Evolutionary conservation across 177 flowering plant genomes (phyloP).

Genomic region (Vitis hybrid): DNA sequence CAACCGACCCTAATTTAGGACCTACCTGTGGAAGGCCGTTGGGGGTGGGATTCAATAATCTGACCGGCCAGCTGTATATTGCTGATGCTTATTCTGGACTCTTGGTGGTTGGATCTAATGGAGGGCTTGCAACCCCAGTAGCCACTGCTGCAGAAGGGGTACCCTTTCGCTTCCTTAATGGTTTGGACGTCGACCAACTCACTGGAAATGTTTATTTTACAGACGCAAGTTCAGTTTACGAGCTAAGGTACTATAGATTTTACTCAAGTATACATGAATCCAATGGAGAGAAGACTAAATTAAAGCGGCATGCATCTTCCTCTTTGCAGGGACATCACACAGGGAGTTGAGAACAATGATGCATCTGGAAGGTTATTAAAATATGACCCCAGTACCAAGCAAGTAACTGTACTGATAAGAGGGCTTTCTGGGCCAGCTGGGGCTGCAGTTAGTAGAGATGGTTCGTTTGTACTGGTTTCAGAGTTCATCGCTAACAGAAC

Average conservation of each 20-base stretch:
- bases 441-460: slow-evolving; percentile 13
- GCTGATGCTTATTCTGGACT: slow-evolving; percentile 20
- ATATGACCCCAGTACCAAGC: slow-evolving; percentile 14
- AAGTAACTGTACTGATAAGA: slow-evolving; percentile 8
- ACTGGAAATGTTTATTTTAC: slow-evolving; percentile 21
- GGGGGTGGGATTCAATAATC: slow-evolving; percentile 15
- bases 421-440: slow-evolving; percentile 16
- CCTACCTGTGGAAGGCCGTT: slow-evolving; percentile 17
- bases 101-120: slow-evolving; percentile 13
- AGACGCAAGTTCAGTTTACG: slow-evolving; percentile 16
- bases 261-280: too few relatives aligned
- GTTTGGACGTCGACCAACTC: slow-evolving; percentile 16
- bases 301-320: neutral
- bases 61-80: slow-evolving; percentile 19
- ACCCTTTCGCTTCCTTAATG: slow-evolving; percentile 9
- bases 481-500: slow-evolving; percentile 4
- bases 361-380: slow-evolving; percentile 20
- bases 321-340: neutral
- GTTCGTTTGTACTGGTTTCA: slow-evolving; percentile 12
- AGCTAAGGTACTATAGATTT: slow-evolving; percentile 1
- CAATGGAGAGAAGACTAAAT: too few relatives aligned
- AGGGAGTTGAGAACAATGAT: slow-evolving; percentile 4
- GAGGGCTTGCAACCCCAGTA: slow-evolving; percentile 12
- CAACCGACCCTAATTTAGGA: neutral
- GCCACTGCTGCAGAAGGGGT: slow-evolving; percentile 7